These are phyloP conservation scores for Fragaria vesca DNA, from an alignment of 306 rosid species.

Conservation along the genomic window DNA sequence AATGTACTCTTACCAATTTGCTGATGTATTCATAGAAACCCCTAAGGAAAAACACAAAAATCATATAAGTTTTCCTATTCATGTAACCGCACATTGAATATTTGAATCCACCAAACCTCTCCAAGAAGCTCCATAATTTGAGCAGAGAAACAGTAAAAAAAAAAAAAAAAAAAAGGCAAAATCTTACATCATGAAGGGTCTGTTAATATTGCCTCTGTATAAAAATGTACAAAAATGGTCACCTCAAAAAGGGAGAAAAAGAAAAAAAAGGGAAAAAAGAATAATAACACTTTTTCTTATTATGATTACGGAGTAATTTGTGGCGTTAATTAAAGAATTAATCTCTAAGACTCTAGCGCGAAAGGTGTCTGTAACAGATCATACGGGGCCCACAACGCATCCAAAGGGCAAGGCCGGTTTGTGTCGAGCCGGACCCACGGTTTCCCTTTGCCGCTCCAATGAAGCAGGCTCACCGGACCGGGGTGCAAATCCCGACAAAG, in stretches of 20 bases:
- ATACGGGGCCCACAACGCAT: slow-evolving; percentile 91
- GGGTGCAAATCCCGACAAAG: slow-evolving; percentile 77
- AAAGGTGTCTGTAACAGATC: slow-evolving; percentile 66
- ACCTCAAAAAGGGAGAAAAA: neutral
- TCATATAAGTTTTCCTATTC: neutral
- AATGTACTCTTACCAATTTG: neutral
- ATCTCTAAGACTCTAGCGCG: slow-evolving; percentile 53
- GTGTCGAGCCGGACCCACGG: slow-evolving; percentile 93
- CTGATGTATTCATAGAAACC: neutral
- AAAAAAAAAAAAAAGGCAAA: neutral
- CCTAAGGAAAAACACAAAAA: neutral
- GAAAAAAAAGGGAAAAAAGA: neutral
- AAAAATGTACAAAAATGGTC: slow-evolving; percentile 1
- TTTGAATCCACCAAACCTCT: neutral
- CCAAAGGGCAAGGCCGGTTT: slow-evolving; percentile 81
- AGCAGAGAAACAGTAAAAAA: neutral
- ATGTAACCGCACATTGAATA: neutral
- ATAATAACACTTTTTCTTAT: neutral
- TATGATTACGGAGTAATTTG: neutral
- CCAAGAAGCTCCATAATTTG: neutral
- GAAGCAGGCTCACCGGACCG: slow-evolving; percentile 87
- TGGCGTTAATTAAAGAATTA: neutral
- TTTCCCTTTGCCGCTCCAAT: slow-evolving; percentile 98
- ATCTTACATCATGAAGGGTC: neutral
- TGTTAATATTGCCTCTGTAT: slow-evolving; percentile 4